Evolutionary conservation across 2,329 filamentous ascomycete genomes (phyloP), one percentile per base, ranked within the genome.

Genomic region (Aspergillus terreus): DNA sequence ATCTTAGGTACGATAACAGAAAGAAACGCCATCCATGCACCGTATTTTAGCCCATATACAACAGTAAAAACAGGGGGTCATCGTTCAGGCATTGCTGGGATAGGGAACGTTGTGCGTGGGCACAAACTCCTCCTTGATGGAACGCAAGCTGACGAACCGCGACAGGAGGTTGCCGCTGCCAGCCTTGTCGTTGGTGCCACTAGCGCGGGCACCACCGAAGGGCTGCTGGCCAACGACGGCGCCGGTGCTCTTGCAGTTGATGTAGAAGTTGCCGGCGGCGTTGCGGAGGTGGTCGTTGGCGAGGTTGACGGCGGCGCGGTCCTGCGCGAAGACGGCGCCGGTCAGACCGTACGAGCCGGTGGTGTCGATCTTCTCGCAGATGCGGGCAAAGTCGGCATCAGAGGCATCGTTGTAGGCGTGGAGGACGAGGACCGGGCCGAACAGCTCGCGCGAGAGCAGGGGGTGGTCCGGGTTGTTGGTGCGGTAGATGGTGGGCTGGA

Each of bases 401-500:
- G 75, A 72, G 3, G 73, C 73, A 66, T 95, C 90, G 54, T 90
- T 84, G 75, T 94, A 95, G 56, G 92, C 81, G 71, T 95, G 83
- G 10, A 87, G 74, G 30, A 83, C 82, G 40, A 94, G 76, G 51
- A 95, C 74, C 30, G 90, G 90, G 2, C 90, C 90, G 70, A 95
- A 95, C 55, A 95, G 83, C 72, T 95, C 90, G 35, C 83, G 86
- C 46, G 79, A 83, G 45, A 95, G 78, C 59, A 92, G 84, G 56
- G 82, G 81, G 76, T 95, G 90, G 55, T 81, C 74, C 0, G 89
- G 85, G 74, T 89, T 86, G 46, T 78, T 83, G 46, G 89, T 88
- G 56, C 79, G 74, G 78, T 92, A 95, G 65, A 95, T 81, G 56
- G 90, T 95, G 6, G 90, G 90, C 70, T 89, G 81, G 66, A 95